Base-by-base conservation (phyloP, 1,139 yeast species). In the Sugiyamaella japonica region DNA sequence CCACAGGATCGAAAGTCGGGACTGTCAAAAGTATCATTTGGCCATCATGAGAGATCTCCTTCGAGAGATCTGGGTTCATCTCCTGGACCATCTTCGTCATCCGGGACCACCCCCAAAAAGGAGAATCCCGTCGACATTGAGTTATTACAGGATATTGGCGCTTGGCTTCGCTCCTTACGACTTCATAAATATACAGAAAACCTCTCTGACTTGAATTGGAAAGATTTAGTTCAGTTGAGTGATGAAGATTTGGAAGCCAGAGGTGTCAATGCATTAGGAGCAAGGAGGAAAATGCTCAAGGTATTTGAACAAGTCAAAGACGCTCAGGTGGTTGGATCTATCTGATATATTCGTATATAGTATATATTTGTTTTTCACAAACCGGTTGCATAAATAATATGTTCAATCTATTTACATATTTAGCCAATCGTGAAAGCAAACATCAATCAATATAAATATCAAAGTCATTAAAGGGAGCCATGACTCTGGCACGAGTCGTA, bases 181-280 rank as follows among this genome's bases (percentile, higher is more conserved):
- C 77, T 93, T 65, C 99, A 93, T 76, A 93, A 93, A 72, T 93
- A 93, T 73, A 91, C 98, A 3, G 93, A 85, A 29, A 86, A 87
- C 56, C 77, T 93, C 61, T 83, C 85, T 67, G 85, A 83, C 61
- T 76, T 85, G 61, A 78, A 80, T 29, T 93, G 99, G 99, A 76
- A 79, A 59, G 87, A 86, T 50, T 77, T 93, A 74, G 80, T 93
- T 55, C 82, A 81, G 63, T 76, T 88, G 61, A 77, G 77, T 58
- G 97, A 91, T 66, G 79, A 73, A 2, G 81, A 83, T 55, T 77
- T 95, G 64, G 91, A 86, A 63, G 77, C 78, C 3, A 79, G 84
- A 57, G 99, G 99, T 5, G 97, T 93, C 47, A 81, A 84, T 61
- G 98, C 99, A 0, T 78, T 93, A 61, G 99, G 99, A 7, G 99